Percentiles rank a stretch among this genome's conserved stretches.
phyloP scores from a whole-genome alignment of 2,329 filamentous ascomycete genomes.

The Alternaria rosae region DNA sequence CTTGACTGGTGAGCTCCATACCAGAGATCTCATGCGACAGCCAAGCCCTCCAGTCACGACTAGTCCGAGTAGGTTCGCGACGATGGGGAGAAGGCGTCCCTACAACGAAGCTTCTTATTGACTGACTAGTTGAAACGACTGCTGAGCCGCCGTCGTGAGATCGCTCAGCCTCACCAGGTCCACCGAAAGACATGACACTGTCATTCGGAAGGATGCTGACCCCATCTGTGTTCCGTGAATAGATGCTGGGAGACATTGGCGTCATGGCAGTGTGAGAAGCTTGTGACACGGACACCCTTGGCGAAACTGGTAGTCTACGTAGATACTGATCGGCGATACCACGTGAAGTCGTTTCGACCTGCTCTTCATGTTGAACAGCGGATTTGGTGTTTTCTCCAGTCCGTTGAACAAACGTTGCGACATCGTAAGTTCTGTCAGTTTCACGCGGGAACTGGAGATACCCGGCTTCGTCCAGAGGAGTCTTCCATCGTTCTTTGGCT shows the following conservation, averaged over 20 bases:
- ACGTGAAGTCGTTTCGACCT: neutral
- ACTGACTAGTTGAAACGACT: conserved; percentile 54
- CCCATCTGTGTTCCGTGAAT: conserved; percentile 54
- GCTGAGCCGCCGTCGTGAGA: conserved; percentile 44
- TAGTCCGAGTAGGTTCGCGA: conserved; percentile 38
- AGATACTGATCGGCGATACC: neutral
- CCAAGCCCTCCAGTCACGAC: conserved; percentile 58
- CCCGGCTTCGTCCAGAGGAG: conserved; percentile 46
- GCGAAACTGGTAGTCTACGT: neutral
- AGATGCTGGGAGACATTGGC: conserved; percentile 57
- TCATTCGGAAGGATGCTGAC: conserved; percentile 46
- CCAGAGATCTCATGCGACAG: conserved; percentile 54
- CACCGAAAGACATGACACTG: conserved; percentile 41
- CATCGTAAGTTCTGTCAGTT: conserved; percentile 28
- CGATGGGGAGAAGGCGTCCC: conserved; percentile 40
- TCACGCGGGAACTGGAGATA: conserved; percentile 41
- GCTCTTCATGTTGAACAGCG: neutral
- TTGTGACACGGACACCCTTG: conserved; percentile 16
- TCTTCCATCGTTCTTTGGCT: conserved; percentile 53
- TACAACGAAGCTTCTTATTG: conserved; percentile 54
- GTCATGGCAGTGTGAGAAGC: conserved; percentile 22
- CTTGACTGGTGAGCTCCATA: conserved; percentile 39
- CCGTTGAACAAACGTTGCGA: conserved; percentile 14
- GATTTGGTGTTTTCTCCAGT: neutral
- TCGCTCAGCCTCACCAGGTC: conserved; percentile 7